Base-by-base conservation (phyloP, 345 rosid species). In the Isatis tinctoria region DNA sequence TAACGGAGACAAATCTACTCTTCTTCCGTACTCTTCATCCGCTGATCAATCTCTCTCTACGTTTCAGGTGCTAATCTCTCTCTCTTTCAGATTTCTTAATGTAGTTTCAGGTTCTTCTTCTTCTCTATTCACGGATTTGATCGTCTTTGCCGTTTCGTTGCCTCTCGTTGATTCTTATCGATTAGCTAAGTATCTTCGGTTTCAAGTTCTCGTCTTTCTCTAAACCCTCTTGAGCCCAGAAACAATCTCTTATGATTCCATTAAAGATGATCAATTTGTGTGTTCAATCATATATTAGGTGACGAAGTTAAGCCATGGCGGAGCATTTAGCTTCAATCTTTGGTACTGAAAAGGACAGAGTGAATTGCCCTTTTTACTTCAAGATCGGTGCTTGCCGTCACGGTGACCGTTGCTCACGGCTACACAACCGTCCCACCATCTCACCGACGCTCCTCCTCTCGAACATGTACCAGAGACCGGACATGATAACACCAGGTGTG, bases 281-380 rank as follows among this genome's bases (percentile, higher is more conserved):
- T 51, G 14, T 72, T 5, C 1, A 3, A 3, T 17, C 10, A 18
- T 39, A 48, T 16, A 5, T 28, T 27, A 72, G 76, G 69, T 53
- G 27, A 54, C 8, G 48, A 20, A 7, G 52, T 43, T 72, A 65
- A 60, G 82, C 69, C 53, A 92, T 93, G 97, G 98, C 95, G 70
- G 98, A 93, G 82, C 98, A 92, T 79, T 81, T 92, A 65, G 96
- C 98, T 27, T 88, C 93, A 48, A 89, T 87, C 59, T 90, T 86
- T 78, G 92, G 96, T 8, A 90, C 92, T 4, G 92, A 90, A 56
- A 90, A 90, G 70, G 92, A 90, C 81, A 83, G 92, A 20, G 96
- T 87, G 54, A 90, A 87, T 74, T 90, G 92, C n/a, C 96, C 96
- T 3, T 90, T 90, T 79, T 90, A 90, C 81, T 87, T 90, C 69